phyloP scores from a whole-genome alignment of 352 stramenopile genomes.

The Phytophthora foliorum region DNA sequence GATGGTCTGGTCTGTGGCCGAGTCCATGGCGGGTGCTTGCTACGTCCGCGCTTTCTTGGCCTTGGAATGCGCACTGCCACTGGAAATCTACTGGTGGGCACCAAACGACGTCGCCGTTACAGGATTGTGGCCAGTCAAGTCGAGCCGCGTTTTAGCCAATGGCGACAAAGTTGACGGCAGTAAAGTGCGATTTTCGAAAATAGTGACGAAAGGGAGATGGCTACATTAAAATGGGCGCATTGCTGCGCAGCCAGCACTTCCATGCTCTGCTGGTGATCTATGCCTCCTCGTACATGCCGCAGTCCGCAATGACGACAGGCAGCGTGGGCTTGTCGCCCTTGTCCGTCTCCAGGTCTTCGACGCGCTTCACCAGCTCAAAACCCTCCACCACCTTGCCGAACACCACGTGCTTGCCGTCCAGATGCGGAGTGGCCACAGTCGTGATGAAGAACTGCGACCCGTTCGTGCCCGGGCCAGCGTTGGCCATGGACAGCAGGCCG shows the following conservation, averaged over 20 bases:
- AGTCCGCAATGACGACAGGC: conserved; percentile 97
- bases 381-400: conserved; percentile 95
- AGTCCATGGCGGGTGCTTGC: conserved; percentile 65
- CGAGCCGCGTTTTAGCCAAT: conserved; percentile 48
- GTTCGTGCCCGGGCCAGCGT: conserved; percentile 97
- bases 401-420: conserved; percentile 99
- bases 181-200: conserved; percentile 13
- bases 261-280: conserved; percentile 10
- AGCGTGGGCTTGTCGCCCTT: conserved; percentile 93
- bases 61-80: conserved; percentile 34
- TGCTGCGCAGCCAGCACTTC: not conserved
- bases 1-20: conserved; percentile 91
- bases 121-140: conserved; percentile 48
- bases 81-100: conserved; percentile 46
- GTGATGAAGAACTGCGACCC: conserved; percentile 98
- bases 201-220: conserved; percentile 22
- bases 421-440: conserved; percentile 94
- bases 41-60: conserved; percentile 7
- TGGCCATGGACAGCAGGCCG: conserved; percentile 97
- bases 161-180: not conserved
- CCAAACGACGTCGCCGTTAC: conserved; percentile 28
- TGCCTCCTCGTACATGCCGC: conserved; percentile 84
- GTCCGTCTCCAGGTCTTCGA: conserved; percentile 94
- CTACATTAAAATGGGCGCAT: conserved; percentile 30
- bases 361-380: conserved; percentile 92